A percentile compares a stretch with the other conserved stretches of the same genome.
These are phyloP conservation scores for Aspergillus neoniger DNA, from an alignment of 2,329 filamentous ascomycete genomes.

Conservation along the genomic window DNA sequence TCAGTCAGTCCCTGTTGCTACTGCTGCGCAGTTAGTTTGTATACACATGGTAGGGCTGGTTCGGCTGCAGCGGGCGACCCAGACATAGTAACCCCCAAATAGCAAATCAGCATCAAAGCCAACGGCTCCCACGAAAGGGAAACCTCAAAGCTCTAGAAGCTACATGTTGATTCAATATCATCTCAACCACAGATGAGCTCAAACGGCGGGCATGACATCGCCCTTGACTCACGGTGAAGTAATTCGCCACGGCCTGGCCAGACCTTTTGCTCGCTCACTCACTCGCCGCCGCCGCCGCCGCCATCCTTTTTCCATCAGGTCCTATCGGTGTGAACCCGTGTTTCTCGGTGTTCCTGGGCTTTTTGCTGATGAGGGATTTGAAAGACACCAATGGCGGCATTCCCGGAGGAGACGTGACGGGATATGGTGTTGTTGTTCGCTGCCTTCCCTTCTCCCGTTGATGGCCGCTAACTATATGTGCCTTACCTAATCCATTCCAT, in stretches of 20 bases:
- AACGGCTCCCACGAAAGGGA: not conserved
- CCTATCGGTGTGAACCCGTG: not conserved
- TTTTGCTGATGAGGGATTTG: not conserved
- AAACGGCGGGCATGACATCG: slow-evolving; percentile 1
- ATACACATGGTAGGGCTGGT: not conserved
- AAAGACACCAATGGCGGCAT: not conserved
- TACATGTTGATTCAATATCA: not conserved
- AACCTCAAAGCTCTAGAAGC: not conserved
- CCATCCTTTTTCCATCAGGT: too few relatives aligned
- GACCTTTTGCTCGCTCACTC: not conserved
- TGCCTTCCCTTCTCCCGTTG: not conserved
- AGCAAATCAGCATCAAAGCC: not conserved
- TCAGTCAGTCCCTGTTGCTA: not conserved
- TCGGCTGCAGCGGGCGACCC: not conserved
- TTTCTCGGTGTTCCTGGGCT: not conserved
- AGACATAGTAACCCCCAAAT: not conserved
- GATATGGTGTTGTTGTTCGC: not conserved
- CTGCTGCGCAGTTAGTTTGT: not conserved
- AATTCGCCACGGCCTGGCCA: slow-evolving; percentile 7
- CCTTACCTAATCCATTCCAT: not conserved
- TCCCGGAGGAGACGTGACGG: not conserved
- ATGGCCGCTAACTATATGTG: not conserved
- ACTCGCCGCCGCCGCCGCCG: not conserved
- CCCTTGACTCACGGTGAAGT: slow-evolving; percentile 2
- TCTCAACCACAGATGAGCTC: not conserved